Evolutionary conservation across 2,329 filamentous ascomycete species (phyloP).

Genomic region (Paracorniculantispora psalliotae): DNA sequence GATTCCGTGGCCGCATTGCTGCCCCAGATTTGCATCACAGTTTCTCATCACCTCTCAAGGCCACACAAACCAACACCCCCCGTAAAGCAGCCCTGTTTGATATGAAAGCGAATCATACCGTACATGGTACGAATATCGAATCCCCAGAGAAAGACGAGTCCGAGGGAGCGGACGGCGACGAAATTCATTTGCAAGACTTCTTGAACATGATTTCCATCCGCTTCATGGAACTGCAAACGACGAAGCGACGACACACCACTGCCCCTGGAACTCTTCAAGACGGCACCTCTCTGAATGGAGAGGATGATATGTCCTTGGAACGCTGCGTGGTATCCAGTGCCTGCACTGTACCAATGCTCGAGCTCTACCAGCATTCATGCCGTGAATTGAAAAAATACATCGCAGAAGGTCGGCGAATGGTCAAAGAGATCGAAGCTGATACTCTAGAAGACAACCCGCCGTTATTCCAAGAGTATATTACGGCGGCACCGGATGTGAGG

Average conservation of each 20-base stretch:
- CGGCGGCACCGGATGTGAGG: conserved; percentile 77
- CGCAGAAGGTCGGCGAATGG: conserved; percentile 82
- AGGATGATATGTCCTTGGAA: conserved; percentile 59
- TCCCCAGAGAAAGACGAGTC: conserved; percentile 29
- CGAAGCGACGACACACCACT: conserved; percentile 82
- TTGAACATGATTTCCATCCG: conserved; percentile 92
- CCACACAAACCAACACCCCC: conserved; percentile 47
- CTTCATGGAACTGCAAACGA: conserved; percentile 98
- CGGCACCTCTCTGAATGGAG: conserved; percentile 33
- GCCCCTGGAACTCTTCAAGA: conserved; percentile 49
- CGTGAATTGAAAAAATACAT: conserved; percentile 97
- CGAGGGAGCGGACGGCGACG: conserved; percentile 50
- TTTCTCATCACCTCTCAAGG: conserved; percentile 45
- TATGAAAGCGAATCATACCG: conserved; percentile 43
- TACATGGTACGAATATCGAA: conserved; percentile 41
- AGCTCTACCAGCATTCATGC: conserved; percentile 92
- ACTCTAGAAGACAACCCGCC: conserved; percentile 87
- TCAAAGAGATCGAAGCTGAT: conserved; percentile 84
- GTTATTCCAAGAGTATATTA: conserved; percentile 86
- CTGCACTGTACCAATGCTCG: conserved; percentile 87
- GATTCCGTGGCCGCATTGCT: conserved; percentile 30
- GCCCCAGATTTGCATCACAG: conserved; percentile 27
- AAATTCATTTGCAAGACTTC: conserved; percentile 85
- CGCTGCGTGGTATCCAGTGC: conserved; percentile 82
- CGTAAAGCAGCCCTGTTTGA: conserved; percentile 50